These are phyloP conservation scores for Rhynchospora pubera DNA, from an alignment of 176 grass and related monocot species.

Conservation along the genomic window DNA sequence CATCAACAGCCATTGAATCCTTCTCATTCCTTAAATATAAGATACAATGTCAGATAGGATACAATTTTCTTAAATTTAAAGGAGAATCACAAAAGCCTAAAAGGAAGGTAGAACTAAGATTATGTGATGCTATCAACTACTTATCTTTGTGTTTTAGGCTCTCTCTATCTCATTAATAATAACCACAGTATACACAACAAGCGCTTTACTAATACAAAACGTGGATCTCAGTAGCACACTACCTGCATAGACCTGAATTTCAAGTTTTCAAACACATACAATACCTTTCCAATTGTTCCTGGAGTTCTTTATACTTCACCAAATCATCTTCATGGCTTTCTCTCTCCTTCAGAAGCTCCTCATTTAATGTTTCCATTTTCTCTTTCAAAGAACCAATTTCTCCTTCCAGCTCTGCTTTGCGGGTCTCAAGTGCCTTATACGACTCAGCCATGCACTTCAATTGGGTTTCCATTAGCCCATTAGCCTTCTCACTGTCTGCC, in stretches of 20 bases:
- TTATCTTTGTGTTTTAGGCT: conserved; percentile 26
- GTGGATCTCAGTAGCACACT: neutral
- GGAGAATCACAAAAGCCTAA: neutral
- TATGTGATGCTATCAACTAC: neutral
- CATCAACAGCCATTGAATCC: conserved; percentile 42
- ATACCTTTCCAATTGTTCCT: conserved; percentile 86
- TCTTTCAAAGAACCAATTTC: conserved; percentile 47
- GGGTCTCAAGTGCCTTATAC: conserved; percentile 80
- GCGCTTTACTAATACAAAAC: neutral
- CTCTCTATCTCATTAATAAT: neutral
- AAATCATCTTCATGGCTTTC: conserved; percentile 65
- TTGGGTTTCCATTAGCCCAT: conserved; percentile 91
- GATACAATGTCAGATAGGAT: conserved; percentile 22
- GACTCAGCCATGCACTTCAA: conserved; percentile 96
- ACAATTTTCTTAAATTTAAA: neutral
- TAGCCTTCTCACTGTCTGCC: conserved; percentile 75
- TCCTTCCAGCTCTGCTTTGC: conserved; percentile 60
- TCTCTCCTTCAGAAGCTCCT: conserved; percentile 70
- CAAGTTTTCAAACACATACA: conserved; percentile 9
- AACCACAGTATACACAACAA: conserved; percentile 4
- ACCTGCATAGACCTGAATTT: conserved; percentile 5
- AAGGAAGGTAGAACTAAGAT: neutral
- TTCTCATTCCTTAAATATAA: conserved; percentile 52
- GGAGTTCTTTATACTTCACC: conserved; percentile 61
- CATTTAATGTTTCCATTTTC: conserved; percentile 48